Evolutionary conservation across 345 rosid genomes (phyloP).

Genomic region (Pistacia integerrima): DNA sequence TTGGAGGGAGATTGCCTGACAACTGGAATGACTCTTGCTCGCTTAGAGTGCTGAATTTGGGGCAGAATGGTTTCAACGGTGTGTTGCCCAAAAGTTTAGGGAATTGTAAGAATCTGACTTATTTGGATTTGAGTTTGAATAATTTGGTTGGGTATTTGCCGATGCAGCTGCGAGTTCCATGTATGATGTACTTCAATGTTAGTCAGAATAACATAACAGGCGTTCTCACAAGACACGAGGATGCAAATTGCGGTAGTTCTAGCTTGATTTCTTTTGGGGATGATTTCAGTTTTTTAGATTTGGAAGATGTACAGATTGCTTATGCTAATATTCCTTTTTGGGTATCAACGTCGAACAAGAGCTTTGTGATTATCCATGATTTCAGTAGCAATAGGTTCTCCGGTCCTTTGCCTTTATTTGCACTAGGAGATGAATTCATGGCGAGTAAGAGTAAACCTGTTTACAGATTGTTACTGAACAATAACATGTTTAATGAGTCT

Average conservation of each 20-base stretch:
- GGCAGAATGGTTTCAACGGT: constrained; percentile 50
- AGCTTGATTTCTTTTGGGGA: constrained; percentile 23
- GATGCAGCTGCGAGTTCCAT: constrained; percentile 46
- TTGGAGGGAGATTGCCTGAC: constrained; percentile 52
- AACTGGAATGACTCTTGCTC: constrained; percentile 49
- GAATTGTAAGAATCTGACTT: constrained; percentile 51
- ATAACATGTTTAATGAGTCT: constrained; percentile 50
- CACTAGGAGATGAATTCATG: constrained; percentile 37
- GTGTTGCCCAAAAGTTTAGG: constrained; percentile 39
- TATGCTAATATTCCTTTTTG: constrained; percentile 30
- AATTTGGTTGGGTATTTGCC: constrained; percentile 51
- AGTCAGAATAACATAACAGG: constrained; percentile 58
- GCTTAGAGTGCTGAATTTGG: constrained; percentile 52
- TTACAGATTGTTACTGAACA: constrained; percentile 52
- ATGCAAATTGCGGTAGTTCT: constrained; percentile 32
- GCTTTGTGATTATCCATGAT: constrained; percentile 44
- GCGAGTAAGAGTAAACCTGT: constrained; percentile 22
- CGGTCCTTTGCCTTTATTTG: constrained; percentile 52
- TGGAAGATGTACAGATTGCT: constrained; percentile 39
- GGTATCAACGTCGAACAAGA: constrained; percentile 28
- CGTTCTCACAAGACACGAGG: constrained; percentile 38
- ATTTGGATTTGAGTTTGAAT: constrained; percentile 68
- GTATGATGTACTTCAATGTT: constrained; percentile 58
- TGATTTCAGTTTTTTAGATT: constrained; percentile 17
- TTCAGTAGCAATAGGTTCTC: constrained; percentile 56